These are phyloP conservation scores for Vaccinium corymbosum DNA, from an alignment of 148 eudicot genomes.

Conservation along the genomic window DNA sequence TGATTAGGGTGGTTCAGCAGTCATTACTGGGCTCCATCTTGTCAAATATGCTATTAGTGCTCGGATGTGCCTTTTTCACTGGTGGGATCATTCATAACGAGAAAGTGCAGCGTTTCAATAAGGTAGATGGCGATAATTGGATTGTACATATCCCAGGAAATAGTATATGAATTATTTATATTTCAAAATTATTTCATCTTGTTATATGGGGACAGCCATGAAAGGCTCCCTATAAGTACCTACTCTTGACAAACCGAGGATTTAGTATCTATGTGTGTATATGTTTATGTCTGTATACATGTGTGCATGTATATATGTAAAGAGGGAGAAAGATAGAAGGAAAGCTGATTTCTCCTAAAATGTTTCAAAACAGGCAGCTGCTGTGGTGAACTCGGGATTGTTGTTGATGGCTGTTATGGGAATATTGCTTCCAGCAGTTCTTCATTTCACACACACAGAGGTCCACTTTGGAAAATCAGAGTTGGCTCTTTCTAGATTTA, in stretches of 20 bases:
- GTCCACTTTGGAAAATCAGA: conserved; percentile 82
- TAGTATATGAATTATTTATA: background rate
- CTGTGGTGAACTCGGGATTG: conserved; percentile 77
- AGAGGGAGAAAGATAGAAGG: background rate
- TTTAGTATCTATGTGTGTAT: background rate
- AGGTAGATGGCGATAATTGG: conserved; percentile 43
- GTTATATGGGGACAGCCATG: background rate
- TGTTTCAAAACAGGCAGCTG: conserved; percentile 58
- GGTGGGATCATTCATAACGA: conserved; percentile 74
- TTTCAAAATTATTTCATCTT: background rate
- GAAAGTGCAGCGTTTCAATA: conserved; percentile 67
- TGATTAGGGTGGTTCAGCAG: conserved; percentile 94
- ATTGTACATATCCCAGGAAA: background rate
- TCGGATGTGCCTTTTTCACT: conserved; percentile 93
- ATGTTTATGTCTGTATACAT: background rate
- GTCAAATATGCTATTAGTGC: conserved; percentile 91
- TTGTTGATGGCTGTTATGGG: conserved; percentile 99
- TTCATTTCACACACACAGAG: conserved; percentile 88
- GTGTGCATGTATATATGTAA: background rate
- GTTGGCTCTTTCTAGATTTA: conserved; percentile 90
- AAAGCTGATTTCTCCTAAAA: conserved; percentile 4
- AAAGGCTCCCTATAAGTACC: background rate
- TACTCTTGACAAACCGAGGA: background rate
- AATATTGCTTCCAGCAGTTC: conserved; percentile 84
- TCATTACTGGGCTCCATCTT: conserved; percentile 88